Conservation (phyloP, 2,329 filamentous ascomycete species). For the Cladosporium sp. region DNA sequence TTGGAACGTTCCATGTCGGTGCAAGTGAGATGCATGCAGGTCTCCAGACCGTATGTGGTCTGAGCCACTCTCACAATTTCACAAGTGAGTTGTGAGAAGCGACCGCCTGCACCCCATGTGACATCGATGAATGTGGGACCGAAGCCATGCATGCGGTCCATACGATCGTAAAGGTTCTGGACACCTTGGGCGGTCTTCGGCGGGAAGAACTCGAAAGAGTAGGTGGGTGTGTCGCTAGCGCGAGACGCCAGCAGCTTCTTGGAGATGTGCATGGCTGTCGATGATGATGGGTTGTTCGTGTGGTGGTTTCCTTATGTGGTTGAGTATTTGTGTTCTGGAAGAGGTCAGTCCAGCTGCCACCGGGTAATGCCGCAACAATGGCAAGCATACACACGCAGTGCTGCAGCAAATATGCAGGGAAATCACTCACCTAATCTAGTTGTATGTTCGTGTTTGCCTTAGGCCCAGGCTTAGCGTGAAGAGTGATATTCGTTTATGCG, state of each 20-base stretch:
- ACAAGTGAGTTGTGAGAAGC: slow-evolving; percentile 84
- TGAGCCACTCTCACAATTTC: slow-evolving; percentile 98
- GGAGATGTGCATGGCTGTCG: slow-evolving; percentile 77
- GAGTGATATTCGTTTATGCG: background rate
- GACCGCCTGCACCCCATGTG: slow-evolving; percentile 95
- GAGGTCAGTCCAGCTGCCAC: slow-evolving; percentile 12
- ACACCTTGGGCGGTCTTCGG: slow-evolving; percentile 97
- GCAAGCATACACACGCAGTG: background rate
- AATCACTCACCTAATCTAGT: slow-evolving; percentile 1
- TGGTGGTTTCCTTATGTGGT: background rate
- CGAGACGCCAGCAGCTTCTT: slow-evolving; percentile 83
- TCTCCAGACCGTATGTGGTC: slow-evolving; percentile 91
- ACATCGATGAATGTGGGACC: slow-evolving; percentile 96
- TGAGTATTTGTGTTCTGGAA: slow-evolving; percentile 7
- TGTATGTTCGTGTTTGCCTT: background rate
- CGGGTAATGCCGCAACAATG: background rate
- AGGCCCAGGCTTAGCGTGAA: background rate
- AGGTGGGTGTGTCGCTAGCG: slow-evolving; percentile 74
- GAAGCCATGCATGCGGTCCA: slow-evolving; percentile 96
- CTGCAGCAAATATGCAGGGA: background rate
- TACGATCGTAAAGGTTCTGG: slow-evolving; percentile 97
- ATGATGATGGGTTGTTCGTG: background rate
- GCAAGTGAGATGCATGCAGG: slow-evolving; percentile 98
- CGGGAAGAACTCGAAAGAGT: slow-evolving; percentile 99
- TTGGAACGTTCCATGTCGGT: slow-evolving; percentile 95